Evolutionary conservation across 805 yeast genomes (phyloP).

Genomic region (Deakozyma indianensis): DNA sequence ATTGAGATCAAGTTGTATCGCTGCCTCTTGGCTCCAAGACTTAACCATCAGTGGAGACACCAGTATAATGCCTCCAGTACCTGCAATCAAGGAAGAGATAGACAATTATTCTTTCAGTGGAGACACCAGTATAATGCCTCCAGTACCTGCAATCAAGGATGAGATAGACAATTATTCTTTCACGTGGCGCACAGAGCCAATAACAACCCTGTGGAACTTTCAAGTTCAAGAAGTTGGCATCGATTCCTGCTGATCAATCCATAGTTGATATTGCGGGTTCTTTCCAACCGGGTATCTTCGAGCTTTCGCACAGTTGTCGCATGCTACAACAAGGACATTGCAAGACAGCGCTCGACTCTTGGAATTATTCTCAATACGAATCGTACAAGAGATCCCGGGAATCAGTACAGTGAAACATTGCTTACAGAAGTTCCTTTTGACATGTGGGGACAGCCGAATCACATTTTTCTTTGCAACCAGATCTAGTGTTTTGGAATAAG

Average conservation of each 20-base stretch:
- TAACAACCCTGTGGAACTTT: no score
- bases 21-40: no score
- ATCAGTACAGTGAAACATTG: constrained; percentile 38
- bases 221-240: no score
- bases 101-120: no score
- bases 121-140: no score
- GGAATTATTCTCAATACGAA: constrained; percentile 30
- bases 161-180: no score
- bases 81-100: no score
- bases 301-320: constrained; percentile 35
- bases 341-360: constrained; percentile 19
- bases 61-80: no score
- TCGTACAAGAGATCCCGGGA: constrained; percentile 31
- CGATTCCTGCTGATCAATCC: constrained; percentile 9
- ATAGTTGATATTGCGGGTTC: constrained; percentile 33
- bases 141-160: no score
- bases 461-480: constrained; percentile 56
- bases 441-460: constrained; percentile 32
- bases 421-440: constrained; percentile 62
- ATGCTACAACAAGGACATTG: constrained; percentile 36
- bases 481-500: constrained; percentile 39
- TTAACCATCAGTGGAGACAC: no score
- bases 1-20: no score
- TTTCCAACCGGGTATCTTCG: constrained; percentile 54
- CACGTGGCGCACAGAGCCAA: no score